Conservation (phyloP, 2,329 filamentous ascomycete species). For the Sarocladium strictum region DNA sequence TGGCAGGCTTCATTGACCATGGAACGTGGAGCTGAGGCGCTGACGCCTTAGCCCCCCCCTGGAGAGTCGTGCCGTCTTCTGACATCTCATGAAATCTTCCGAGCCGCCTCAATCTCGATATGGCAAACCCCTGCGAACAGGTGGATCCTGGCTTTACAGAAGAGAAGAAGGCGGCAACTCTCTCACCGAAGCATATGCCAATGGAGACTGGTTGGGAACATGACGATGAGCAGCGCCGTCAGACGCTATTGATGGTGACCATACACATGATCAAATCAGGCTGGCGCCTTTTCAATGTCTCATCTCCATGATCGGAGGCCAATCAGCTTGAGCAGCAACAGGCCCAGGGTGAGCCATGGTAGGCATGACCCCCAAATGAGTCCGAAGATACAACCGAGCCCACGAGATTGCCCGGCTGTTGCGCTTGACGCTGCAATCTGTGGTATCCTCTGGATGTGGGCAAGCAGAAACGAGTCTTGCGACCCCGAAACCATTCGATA, state of each 20-base stretch:
- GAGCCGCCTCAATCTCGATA: not conserved
- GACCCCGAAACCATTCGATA: too few relatives aligned
- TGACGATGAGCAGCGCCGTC: not conserved
- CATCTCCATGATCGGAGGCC: not conserved
- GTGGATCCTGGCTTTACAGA: not conserved
- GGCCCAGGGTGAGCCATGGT: not conserved
- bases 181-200: not conserved
- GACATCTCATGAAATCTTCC: not conserved
- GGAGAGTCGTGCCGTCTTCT: not conserved
- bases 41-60: not conserved
- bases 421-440: too few relatives aligned
- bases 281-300: not conserved
- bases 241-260: not conserved
- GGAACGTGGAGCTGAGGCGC: not conserved
- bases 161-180: not conserved
- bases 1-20: not conserved
- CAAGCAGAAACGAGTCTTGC: too few relatives aligned
- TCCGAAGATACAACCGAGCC: not conserved
- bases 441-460: too few relatives aligned
- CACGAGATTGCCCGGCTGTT: not conserved
- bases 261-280: not conserved
- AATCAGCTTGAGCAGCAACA: not conserved
- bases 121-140: slow-evolving; percentile 5
- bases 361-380: not conserved
- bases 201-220: not conserved